Evolutionary conservation across 2,329 filamentous ascomycete genomes (phyloP).

Genomic region (Phialophora tarda): DNA sequence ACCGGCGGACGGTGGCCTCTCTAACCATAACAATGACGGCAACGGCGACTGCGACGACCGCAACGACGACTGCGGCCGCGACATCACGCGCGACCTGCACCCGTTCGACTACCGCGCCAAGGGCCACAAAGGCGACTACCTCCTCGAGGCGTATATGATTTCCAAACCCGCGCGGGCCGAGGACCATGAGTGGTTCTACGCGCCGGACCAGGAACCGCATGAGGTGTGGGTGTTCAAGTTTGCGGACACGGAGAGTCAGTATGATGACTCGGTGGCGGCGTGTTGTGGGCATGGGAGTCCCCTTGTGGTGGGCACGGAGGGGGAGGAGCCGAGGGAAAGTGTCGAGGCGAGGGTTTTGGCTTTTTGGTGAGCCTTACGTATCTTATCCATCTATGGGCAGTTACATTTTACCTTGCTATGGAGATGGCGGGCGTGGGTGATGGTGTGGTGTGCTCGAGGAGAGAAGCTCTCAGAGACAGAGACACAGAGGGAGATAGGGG

Average conservation of each 20-base stretch:
- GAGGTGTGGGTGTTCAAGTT: slow-evolving; percentile 18
- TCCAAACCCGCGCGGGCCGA: not conserved
- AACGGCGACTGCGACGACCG: too few species aligned
- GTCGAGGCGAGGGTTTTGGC: slow-evolving; percentile 11
- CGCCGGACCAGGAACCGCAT: slow-evolving; percentile 10
- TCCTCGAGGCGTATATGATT: slow-evolving; percentile 12
- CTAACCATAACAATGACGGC: too few species aligned
- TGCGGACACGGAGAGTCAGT: slow-evolving; percentile 12
- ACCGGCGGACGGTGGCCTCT: not conserved
- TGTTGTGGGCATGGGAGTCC: slow-evolving; percentile 12
- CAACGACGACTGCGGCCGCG: too few species aligned
- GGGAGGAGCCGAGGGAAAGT: slow-evolving; percentile 2
- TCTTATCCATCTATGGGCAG: too few species aligned
- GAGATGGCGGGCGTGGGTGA: not conserved
- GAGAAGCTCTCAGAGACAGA: too few species aligned
- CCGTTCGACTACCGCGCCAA: slow-evolving; percentile 12
- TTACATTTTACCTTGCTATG: not conserved
- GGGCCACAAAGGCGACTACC: slow-evolving; percentile 6
- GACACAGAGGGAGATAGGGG: too few species aligned
- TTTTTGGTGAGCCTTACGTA: not conserved
- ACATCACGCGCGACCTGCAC: not conserved
- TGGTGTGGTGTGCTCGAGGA: too few species aligned
- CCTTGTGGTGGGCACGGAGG: not conserved
- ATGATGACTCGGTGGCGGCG: not conserved
- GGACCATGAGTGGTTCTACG: slow-evolving; percentile 11